Base-by-base conservation (phyloP, 2,329 filamentous ascomycete genomes). In the Colletotrichum lini region DNA sequence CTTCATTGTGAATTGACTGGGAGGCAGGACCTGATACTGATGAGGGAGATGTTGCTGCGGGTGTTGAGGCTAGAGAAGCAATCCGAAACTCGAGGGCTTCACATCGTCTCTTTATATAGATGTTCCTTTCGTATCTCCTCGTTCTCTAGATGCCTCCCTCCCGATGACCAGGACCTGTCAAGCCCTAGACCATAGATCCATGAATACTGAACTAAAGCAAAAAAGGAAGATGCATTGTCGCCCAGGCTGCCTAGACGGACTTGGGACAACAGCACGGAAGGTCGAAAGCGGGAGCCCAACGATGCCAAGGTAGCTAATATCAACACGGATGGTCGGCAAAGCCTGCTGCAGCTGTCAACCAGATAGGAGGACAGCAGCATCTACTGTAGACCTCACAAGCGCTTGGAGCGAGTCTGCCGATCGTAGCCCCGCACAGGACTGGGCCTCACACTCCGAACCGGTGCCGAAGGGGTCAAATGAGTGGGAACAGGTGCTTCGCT, bases 1-100 rank as follows among this genome's bases (percentile, higher is more conserved):
- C 58, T 67, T 71, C 68, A 71, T 71, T 40, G 38, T 53, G 64
- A 8, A 4, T 35, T 35, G 35, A 70, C 62, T 47, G 38, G 38
- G 40, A 49, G 26, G 18, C 54, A 66, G 54, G 62, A 70, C 26
- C 47, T 38, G 21, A 44, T 45, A 13, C 26, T 23, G 54, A 16
- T 42, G 40, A 60, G 54, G 42, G 42, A n/a, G 47, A n/a, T 52
- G 16, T 8, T 4, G 45, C 13, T 26, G 40, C 18, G 49, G 49
- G 3, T 66, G 30, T 54, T 49, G 42, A 70, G 62, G 21, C 10
- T 38, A 21, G 15, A 50, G 15, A 45, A 52, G 38, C 18, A 2
- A 35, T 1, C 6, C 13, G 9, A 23, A 47, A 21, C 6, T 16
- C 1, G 1, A 18, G 10, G 21, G 13, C 21, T 26, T 10, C 44